Evolutionary conservation across 805 yeast genomes (phyloP), one percentile per base, ranked within the genome.

Genomic region (Candida arabinofermentans): DNA sequence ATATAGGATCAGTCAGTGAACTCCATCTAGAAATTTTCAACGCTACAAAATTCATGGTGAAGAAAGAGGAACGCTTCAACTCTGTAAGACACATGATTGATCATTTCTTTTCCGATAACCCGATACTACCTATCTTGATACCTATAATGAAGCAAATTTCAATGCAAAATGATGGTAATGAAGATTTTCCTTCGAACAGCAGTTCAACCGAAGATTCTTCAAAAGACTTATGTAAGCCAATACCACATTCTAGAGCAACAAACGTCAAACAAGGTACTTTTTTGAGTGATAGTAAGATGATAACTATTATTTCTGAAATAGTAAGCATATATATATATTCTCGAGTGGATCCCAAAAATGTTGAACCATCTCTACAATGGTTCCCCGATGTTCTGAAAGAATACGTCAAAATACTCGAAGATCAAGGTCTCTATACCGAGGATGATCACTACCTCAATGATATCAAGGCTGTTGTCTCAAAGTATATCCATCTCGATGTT

Each of bases 91-190:
- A 38, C 10, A 13, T 21, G 4, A 46, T 61, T 8, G 57, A 55
- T n/a, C 47, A 50, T 1, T 59, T 47, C 38, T 53, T 46, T 39
- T 47, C 50, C 1, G 34, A 48, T 18, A 45, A 54, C 23, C 65
- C 65, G 1, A 50, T 61, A 0, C 42, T 61, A 4, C 60, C 64
- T 1, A 49, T 58, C 5, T 26, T 61, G 18, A 46, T 42, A 36
- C 59, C 57, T 3, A 41, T 54, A 8, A 47, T 50, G 10, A 40
- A 45, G 18, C 44, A 41, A 23, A 24, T 47, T 33, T 35, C 44
- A 6, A 38, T 34, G 4, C 24, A 27, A 2, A 49, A 48, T 7
- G 16, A 14, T 19, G 35, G 8, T 3, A 37, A 43, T 23, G 22
- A 23, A 9, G 36, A 40, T 13, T n/a, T 17, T n/a, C 16, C 23